Conservation (phyloP, 306 rosid genomes). For the Crotalaria pallida region DNA sequence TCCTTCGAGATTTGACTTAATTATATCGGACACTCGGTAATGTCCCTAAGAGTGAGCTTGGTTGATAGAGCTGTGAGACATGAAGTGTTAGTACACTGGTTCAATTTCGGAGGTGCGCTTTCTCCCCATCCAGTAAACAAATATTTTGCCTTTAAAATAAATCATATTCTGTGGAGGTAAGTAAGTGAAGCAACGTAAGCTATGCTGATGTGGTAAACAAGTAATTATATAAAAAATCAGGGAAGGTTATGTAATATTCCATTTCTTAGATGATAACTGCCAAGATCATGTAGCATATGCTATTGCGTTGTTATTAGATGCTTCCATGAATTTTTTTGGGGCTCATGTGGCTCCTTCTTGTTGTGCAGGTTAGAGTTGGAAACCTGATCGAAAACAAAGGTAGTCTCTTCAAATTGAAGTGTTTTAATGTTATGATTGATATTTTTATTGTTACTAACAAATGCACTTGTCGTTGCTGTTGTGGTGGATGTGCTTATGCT, state of each 20-base stretch:
- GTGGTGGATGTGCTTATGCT: constrained; percentile 14
- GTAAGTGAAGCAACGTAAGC: no score
- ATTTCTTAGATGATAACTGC: not conserved
- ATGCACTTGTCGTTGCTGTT: constrained; percentile 2
- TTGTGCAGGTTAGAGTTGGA: constrained; percentile 63
- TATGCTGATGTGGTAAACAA: no score
- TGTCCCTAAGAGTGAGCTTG: no score
- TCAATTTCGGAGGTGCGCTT: no score
- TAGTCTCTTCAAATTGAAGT: not conserved
- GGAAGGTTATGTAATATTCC: not conserved
- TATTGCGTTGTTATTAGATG: not conserved
- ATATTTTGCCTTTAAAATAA: no score
- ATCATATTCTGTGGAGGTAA: no score
- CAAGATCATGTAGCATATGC: not conserved
- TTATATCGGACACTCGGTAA: no score
- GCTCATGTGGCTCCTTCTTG: constrained; percentile 4
- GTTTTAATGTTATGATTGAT: not conserved
- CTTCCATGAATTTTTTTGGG: not conserved
- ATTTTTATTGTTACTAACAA: constrained; percentile 16
- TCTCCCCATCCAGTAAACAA: no score
- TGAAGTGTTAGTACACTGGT: no score
- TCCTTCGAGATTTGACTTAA: no score
- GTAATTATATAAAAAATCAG: no score
- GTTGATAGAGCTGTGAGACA: no score
- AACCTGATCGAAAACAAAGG: constrained; percentile 72